Conservation (phyloP, 2,329 filamentous ascomycete genomes). For the Dryadomyces quercus-mongolicae region DNA sequence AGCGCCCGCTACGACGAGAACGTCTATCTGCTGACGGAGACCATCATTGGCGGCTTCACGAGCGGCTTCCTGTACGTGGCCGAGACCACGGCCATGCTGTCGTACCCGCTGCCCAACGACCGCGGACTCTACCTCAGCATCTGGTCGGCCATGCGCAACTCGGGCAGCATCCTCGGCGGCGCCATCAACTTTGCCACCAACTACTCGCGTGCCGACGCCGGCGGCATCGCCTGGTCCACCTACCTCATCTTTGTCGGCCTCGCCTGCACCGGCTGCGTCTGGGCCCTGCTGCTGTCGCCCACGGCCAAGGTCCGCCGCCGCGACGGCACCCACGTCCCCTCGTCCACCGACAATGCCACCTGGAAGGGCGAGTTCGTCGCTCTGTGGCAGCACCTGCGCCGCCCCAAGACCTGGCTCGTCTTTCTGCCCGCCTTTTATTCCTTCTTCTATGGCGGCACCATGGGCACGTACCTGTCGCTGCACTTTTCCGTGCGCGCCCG, state of each 20-base stretch:
- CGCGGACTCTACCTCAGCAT: background rate
- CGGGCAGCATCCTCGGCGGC: conserved; percentile 1
- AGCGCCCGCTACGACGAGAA: background rate
- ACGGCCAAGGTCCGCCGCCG: background rate
- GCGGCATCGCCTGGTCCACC: background rate
- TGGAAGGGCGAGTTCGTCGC: background rate
- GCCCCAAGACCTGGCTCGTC: conserved; percentile 2
- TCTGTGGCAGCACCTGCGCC: background rate
- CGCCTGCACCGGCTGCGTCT: background rate
- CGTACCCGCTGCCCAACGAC: background rate
- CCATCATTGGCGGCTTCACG: conserved; percentile 1
- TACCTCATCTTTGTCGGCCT: conserved; percentile 2
- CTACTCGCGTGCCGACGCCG: background rate
- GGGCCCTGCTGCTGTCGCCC: background rate
- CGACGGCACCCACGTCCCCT: background rate
- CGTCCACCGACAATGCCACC: background rate
- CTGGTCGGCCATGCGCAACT: conserved; percentile 1
- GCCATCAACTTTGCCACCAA: conserved; percentile 2
- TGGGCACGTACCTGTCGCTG: conserved; percentile 3
- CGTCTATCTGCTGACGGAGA: background rate
- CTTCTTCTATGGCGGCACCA: conserved; percentile 1
- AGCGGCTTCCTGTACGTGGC: conserved; percentile 1
- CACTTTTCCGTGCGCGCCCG: conserved; percentile 1
- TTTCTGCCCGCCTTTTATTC: conserved; percentile 1
- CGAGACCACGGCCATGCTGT: conserved; percentile 1